These are phyloP conservation scores for Colletotrichum sp. DNA, from an alignment of 2,329 filamentous ascomycete genomes.

Conservation along the genomic window DNA sequence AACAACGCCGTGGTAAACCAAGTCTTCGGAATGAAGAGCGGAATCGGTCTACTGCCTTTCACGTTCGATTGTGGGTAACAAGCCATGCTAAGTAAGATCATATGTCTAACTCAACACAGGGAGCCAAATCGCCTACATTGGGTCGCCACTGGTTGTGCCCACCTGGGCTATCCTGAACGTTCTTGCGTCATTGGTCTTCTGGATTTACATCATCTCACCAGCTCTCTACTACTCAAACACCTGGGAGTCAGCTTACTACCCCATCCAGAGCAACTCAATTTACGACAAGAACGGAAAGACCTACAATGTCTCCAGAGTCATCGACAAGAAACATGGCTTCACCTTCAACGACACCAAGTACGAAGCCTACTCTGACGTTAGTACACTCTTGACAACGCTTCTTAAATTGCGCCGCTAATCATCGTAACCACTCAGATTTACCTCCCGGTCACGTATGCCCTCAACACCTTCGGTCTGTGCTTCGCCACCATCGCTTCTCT, in stretches of 20 bases:
- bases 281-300: conserved; percentile 56
- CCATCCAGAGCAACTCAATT: conserved; percentile 55
- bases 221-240: conserved; percentile 53
- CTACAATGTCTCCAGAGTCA: conserved; percentile 55
- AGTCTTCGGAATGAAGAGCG: conserved; percentile 62
- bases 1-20: conserved; percentile 64
- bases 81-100: conserved; percentile 16
- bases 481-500: conserved; percentile 54
- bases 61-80: conserved; percentile 53
- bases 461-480: conserved; percentile 56
- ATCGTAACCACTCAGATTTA: conserved; percentile 35
- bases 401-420: neutral
- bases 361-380: conserved; percentile 53
- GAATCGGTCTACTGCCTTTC: conserved; percentile 64
- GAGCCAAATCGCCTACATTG: conserved; percentile 40
- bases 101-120: no score
- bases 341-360: conserved; percentile 54
- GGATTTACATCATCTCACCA: conserved; percentile 48
- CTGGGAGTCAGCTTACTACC: conserved; percentile 57
- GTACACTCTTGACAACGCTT: neutral
- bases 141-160: conserved; percentile 43
- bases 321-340: conserved; percentile 40
- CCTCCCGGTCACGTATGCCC: conserved; percentile 46
- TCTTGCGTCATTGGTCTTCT: conserved; percentile 51
- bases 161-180: conserved; percentile 54